Base-by-base conservation (phyloP, 2,329 filamentous ascomycete species). In the Botryotinia convoluta region DNA sequence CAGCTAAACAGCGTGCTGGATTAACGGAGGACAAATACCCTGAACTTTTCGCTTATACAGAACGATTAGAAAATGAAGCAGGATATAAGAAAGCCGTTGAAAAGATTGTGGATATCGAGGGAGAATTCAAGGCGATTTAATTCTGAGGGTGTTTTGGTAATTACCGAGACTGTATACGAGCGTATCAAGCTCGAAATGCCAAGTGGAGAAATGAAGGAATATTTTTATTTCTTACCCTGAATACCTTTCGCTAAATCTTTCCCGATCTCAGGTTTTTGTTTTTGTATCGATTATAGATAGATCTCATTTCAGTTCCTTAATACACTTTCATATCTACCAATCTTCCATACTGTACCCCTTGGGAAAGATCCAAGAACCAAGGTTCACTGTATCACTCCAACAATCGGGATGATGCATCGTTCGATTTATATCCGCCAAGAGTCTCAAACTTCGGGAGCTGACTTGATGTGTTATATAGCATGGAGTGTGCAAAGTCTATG, bases 11-110 rank as follows among this genome's bases (percentile, higher is more conserved):
- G 59, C 74, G 76, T 48, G 80, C 78, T 20, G 82, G 82, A 16
- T 68, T 79, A 44, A 84, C 82, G 3, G 81, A 82, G 74, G 81
- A 81, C 26, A 82, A 80, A 45, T 86, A 85, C 74, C 86, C 87
- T 0, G 84, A 83, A 75, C 75, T 88, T 67, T 81, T 78, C 16
- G 84, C 79, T 16, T 88, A 87, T 76, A 79, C 84, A 62, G 81
- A 84, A 65, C 82, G 79, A 69, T 82, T 87, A 77, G 81, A 82
- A 61, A 78, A 82, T 59, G 83, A 85, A 39, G 80, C 81, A 1
- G 79, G 79, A 1, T 87, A 87, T 77, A 82, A 84, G 79, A 81
- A 79, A 64, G 84, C 84, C n/a, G 83, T 84, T n/a, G 82, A 84
- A 75, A 86, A 85, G 78, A 85, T 87, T 51, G 51, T 60, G 18